Conservation (phyloP, 352 stramenopile genomes). For the Pythium oligandrum region DNA sequence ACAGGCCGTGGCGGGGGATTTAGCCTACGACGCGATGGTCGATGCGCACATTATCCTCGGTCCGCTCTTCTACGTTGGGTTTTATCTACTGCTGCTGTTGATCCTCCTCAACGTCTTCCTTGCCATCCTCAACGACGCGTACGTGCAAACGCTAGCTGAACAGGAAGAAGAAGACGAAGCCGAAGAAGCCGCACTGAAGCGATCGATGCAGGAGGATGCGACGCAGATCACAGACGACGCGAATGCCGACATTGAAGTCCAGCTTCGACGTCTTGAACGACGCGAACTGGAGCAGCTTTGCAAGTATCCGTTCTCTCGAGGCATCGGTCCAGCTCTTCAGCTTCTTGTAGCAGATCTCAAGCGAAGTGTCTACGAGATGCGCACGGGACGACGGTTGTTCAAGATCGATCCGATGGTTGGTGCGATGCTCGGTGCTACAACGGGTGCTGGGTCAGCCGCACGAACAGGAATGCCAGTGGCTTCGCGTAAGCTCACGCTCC, state of each 20-base stretch:
- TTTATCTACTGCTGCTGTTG: constrained; percentile 65
- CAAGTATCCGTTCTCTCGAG: constrained; percentile 62
- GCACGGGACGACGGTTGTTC: constrained; percentile 33
- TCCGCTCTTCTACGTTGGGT: constrained; percentile 65
- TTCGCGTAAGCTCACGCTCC: constrained; percentile 44
- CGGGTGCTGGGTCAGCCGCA: neutral
- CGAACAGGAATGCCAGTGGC: constrained; percentile 1
- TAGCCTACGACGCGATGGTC: constrained; percentile 45
- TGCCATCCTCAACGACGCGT: constrained; percentile 73
- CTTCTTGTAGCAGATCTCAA: constrained; percentile 41
- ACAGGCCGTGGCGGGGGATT: constrained; percentile 47
- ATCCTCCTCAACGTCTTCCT: constrained; percentile 74
- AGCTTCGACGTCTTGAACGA: constrained; percentile 15
- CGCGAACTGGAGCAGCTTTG: constrained; percentile 39
- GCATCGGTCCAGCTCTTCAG: constrained; percentile 20
- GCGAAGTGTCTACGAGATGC: constrained; percentile 35
- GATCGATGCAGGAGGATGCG: constrained; percentile 4
- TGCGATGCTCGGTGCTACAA: constrained; percentile 11
- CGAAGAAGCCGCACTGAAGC: constrained; percentile 17
- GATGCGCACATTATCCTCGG: constrained; percentile 41
- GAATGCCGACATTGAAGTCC: constrained; percentile 22
- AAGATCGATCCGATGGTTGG: constrained; percentile 50
- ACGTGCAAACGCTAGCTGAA: constrained; percentile 60
- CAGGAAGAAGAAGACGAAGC: constrained; percentile 47
- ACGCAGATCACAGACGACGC: constrained; percentile 1